Conservation (phyloP, 2,329 filamentous ascomycete species). For the Talaromyces sp. region DNA sequence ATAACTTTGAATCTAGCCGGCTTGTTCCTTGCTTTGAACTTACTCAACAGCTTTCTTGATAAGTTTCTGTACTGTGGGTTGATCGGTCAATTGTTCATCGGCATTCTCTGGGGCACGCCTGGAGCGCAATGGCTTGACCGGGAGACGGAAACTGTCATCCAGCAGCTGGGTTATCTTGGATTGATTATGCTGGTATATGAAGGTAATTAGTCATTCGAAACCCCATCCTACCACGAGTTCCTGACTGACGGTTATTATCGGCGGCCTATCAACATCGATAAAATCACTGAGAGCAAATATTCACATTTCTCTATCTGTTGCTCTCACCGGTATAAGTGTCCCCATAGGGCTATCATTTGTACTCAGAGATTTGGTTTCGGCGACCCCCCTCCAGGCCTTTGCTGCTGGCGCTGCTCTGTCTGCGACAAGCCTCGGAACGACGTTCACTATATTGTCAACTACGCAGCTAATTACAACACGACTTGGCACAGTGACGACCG, state of each 20-base stretch:
- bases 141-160: slow-evolving; percentile 51
- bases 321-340: slow-evolving; percentile 59
- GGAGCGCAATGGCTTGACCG: slow-evolving; percentile 56
- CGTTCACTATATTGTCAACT: slow-evolving; percentile 61
- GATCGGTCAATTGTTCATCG: slow-evolving; percentile 66
- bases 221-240: neutral
- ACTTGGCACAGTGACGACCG: slow-evolving; percentile 60
- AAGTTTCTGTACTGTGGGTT: slow-evolving; percentile 63
- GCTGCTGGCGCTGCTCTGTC: slow-evolving; percentile 69
- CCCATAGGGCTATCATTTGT: slow-evolving; percentile 65
- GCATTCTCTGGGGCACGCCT: slow-evolving; percentile 65
- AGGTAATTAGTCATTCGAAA: slow-evolving; percentile 38
- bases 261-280: slow-evolving; percentile 54
- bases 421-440: slow-evolving; percentile 70
- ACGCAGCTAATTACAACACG: slow-evolving; percentile 53
- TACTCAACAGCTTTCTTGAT: slow-evolving; percentile 55
- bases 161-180: slow-evolving; percentile 68
- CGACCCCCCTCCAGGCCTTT: slow-evolving; percentile 60
- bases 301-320: slow-evolving; percentile 57
- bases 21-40: slow-evolving; percentile 61
- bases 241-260: neutral
- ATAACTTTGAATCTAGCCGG: slow-evolving; percentile 58
- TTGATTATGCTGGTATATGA: slow-evolving; percentile 70
- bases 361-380: slow-evolving; percentile 45
- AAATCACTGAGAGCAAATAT: slow-evolving; percentile 56